Conservation (phyloP, 805 yeast genomes). For the Pichia insulana region DNA sequence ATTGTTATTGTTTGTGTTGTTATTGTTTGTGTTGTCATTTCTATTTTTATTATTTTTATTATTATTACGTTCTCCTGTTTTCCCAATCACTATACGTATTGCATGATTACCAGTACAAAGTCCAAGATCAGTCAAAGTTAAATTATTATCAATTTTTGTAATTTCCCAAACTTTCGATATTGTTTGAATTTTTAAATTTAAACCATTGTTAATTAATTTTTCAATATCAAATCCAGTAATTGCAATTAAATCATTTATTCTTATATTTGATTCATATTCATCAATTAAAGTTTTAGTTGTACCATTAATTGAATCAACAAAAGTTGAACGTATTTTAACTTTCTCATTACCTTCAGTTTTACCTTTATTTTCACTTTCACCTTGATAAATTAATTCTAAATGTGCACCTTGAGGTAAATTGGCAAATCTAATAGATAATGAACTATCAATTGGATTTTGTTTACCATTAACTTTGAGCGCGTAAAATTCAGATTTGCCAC, state of each 20-base stretch:
- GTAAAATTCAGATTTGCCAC: too few relatives aligned
- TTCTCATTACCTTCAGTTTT: not conserved
- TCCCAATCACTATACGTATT: not conserved
- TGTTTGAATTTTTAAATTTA: not conserved
- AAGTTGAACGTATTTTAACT: not conserved
- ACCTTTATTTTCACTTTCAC: not conserved
- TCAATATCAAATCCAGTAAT: not conserved
- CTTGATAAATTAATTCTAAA: conserved; percentile 20
- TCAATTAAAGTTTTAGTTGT: not conserved
- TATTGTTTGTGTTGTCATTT: not conserved
- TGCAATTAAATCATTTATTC: not conserved
- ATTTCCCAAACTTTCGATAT: not conserved
- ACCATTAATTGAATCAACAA: not conserved
- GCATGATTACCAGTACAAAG: conserved; percentile 4
- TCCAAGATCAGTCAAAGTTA: not conserved
- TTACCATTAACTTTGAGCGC: too few relatives aligned
- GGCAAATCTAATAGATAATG: conserved; percentile 34
- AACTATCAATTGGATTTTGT: too few relatives aligned
- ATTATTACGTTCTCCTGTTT: not conserved
- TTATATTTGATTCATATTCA: not conserved
- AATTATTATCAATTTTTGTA: not conserved
- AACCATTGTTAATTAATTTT: not conserved
- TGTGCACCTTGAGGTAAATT: conserved; percentile 39
- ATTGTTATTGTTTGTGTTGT: not conserved
- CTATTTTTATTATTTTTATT: not conserved